Percentiles rank a stretch among this genome's conserved stretches.
These are phyloP conservation scores for Psilocybe mexicana DNA, from an alignment of 1,284 basidiomycete genomes.

Conservation along the genomic window DNA sequence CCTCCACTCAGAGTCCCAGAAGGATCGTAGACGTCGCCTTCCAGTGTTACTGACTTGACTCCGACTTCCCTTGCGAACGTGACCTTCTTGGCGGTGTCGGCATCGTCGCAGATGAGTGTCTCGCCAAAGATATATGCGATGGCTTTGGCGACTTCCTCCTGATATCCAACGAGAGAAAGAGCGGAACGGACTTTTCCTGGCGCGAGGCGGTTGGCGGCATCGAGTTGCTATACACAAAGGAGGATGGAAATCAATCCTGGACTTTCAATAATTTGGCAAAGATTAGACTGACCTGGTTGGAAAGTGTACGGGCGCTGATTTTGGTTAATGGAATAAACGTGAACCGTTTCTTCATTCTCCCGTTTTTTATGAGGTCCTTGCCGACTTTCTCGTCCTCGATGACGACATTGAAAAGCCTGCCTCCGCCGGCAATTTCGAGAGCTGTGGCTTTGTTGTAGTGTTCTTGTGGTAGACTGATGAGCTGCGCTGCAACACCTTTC, in stretches of 20 bases:
- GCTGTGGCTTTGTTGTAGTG: slow-evolving; percentile 86
- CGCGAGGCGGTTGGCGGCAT: slow-evolving; percentile 75
- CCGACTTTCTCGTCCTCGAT: slow-evolving; percentile 91
- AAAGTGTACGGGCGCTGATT: slow-evolving; percentile 74
- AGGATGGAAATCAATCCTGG: neutral
- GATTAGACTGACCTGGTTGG: slow-evolving; percentile 51
- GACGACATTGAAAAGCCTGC: slow-evolving; percentile 92
- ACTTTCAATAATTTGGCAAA: slow-evolving; percentile 9
- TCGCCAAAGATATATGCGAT: slow-evolving; percentile 96
- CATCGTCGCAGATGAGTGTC: slow-evolving; percentile 90
- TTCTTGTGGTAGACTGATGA: slow-evolving; percentile 73
- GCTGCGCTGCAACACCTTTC: slow-evolving; percentile 90
- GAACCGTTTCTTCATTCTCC: slow-evolving; percentile 85
- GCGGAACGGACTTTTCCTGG: slow-evolving; percentile 86
- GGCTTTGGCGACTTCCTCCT: slow-evolving; percentile 83
- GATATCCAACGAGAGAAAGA: slow-evolving; percentile 84
- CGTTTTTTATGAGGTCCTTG: slow-evolving; percentile 82
- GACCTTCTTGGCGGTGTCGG: slow-evolving; percentile 85
- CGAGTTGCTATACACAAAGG: slow-evolving; percentile 62
- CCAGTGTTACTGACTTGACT: slow-evolving; percentile 87
- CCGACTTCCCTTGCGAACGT: slow-evolving; percentile 78
- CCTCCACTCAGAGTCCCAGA: slow-evolving; percentile 94
- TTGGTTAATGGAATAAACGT: slow-evolving; percentile 95
- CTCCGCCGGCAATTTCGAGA: slow-evolving; percentile 92
- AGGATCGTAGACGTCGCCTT: slow-evolving; percentile 97